phyloP scores from a whole-genome alignment of 345 rosid genomes.

The Populus deltoides region DNA sequence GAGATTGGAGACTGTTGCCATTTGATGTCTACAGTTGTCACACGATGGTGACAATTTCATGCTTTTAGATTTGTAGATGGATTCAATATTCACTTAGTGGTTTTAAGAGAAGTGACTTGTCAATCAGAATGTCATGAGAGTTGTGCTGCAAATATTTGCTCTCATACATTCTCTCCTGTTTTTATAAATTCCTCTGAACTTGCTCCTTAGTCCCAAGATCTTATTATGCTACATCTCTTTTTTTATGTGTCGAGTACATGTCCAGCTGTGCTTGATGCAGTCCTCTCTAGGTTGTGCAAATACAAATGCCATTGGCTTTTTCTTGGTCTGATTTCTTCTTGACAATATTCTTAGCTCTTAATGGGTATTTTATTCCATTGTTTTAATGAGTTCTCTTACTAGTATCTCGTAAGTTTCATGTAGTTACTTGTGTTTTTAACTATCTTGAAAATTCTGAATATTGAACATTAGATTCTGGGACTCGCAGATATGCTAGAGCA shows the following conservation, averaged over 20 bases:
- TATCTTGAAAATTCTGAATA: conserved; percentile 45
- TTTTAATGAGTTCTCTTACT: conserved; percentile 6
- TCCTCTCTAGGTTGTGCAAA: neutral
- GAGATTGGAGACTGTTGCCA: neutral
- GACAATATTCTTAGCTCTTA: neutral
- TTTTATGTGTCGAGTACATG: neutral
- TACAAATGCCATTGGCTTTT: conserved; percentile 5
- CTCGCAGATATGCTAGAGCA: conserved; percentile 73
- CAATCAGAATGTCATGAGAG: neutral
- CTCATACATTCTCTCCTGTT: neutral
- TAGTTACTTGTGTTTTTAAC: conserved; percentile 29
- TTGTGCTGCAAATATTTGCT: neutral
- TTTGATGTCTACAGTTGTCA: neutral
- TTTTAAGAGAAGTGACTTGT: conserved; percentile 1
- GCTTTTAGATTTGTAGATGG: neutral
- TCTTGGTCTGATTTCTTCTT: neutral
- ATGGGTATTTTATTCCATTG: conserved; percentile 7
- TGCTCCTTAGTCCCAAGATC: neutral
- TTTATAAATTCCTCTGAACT: neutral
- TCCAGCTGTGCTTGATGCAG: neutral
- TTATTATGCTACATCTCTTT: neutral
- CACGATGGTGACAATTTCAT: neutral
- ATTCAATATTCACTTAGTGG: neutral
- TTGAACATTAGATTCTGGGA: conserved; percentile 70
- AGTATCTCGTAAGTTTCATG: conserved; percentile 23